These are phyloP conservation scores for Apiospora sp. DNA, from an alignment of 2,329 filamentous ascomycete species.

Conservation along the genomic window DNA sequence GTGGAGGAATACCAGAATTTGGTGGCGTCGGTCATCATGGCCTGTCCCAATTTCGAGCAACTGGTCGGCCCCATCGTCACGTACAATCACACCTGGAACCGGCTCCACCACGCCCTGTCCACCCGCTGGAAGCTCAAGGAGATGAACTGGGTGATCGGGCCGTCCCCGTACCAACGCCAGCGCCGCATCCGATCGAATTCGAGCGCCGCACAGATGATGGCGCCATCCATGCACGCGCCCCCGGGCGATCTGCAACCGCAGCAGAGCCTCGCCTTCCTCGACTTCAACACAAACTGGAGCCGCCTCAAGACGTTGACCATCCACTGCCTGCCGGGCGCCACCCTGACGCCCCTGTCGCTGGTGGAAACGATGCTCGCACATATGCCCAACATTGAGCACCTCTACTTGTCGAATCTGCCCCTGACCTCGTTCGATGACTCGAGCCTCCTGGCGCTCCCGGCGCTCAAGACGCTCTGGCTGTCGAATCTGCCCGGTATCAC, in stretches of 20 bases:
- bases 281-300: slow-evolving; percentile 62
- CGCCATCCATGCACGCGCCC: slow-evolving; percentile 37
- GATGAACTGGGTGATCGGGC: slow-evolving; percentile 66
- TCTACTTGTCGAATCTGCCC: slow-evolving; percentile 67
- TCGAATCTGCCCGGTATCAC: slow-evolving; percentile 64
- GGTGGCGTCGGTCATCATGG: slow-evolving; percentile 68
- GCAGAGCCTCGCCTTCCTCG: slow-evolving; percentile 55
- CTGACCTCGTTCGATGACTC: slow-evolving; percentile 64
- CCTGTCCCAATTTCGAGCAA: slow-evolving; percentile 69
- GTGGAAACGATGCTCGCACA: slow-evolving; percentile 58
- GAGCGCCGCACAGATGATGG: slow-evolving; percentile 34
- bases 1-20: slow-evolving; percentile 63
- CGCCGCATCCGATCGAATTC: slow-evolving; percentile 40
- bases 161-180: slow-evolving; percentile 46
- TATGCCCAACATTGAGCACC: slow-evolving; percentile 62
- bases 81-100: slow-evolving; percentile 64
- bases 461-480: slow-evolving; percentile 62
- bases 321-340: slow-evolving; percentile 65
- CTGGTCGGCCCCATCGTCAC: slow-evolving; percentile 61
- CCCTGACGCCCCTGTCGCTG: slow-evolving; percentile 59
- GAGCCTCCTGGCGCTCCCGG: slow-evolving; percentile 62
- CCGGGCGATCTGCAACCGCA: slow-evolving; percentile 51
- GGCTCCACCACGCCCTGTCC: slow-evolving; percentile 66
- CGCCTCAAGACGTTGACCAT: slow-evolving; percentile 64
- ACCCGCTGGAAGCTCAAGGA: slow-evolving; percentile 63